Base-by-base conservation (phyloP, 1,284 basidiomycete genomes). In the Cronartium quercuum region DNA sequence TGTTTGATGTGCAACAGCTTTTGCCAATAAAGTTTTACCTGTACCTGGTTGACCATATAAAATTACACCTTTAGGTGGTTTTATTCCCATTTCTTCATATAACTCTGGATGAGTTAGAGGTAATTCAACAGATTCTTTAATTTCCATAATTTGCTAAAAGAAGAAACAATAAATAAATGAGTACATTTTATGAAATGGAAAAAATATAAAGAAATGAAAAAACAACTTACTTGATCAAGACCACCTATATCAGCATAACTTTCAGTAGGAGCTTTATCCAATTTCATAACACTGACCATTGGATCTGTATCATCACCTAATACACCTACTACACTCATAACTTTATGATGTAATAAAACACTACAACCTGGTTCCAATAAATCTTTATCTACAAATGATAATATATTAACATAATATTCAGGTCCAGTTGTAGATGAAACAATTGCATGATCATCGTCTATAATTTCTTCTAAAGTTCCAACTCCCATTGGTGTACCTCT, bases 51-150 rank as follows among this genome's bases (percentile, higher is more conserved):
- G 94, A 80, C 96, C 96, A 80, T 98, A 99, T 0, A 99, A 87
- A 79, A 99, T 98, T 80, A 98, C 96, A 85, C 96, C 96, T 83
- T 98, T 98, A 42, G 96, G 96, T 47, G 95, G 95, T 79, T 91
- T 90, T 83, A 98, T 98, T 76, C 96, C 96, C 96, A 99, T 98
- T 85, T 98, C 95, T 83, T 98, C 95, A 83, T 98, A 99, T 55
- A 98, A 84, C 81, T 99, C 96, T 9, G 96, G 96, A 82, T 98
- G 96, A 18, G 95, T 98, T 63, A 99, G 86, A 0, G 96, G 96
- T 64, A 99, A 86, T 83, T 98, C 96, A 76, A 99, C 95, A 34
- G 95, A 92, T 89, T 99, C 95, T 90, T 93, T 77, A 24, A 74
- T 42, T 64, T 67, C 47, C 64, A 63, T 55, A 47, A 66, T 71